phyloP scores from a whole-genome alignment of 2,329 filamentous ascomycete genomes.

The Hypoxylon sp. region DNA sequence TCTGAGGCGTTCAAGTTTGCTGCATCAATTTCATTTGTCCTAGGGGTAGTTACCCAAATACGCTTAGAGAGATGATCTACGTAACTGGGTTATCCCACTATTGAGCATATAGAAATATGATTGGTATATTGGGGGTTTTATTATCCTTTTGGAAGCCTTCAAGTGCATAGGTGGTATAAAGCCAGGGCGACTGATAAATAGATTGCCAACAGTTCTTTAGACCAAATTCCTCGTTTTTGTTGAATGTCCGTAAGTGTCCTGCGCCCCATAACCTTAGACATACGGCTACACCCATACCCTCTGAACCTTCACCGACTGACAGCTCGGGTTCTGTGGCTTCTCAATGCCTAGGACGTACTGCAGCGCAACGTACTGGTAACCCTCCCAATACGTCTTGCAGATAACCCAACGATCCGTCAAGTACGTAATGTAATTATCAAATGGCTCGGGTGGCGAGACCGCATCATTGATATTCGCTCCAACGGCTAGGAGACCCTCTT shows the following conservation, averaged over 20 bases:
- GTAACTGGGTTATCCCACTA: no score
- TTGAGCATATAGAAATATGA: no score
- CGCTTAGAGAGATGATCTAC: no score
- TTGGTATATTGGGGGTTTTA: no score
- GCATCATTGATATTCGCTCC: conserved; percentile 39
- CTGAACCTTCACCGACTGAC: conserved; percentile 38
- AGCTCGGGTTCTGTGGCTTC: conserved; percentile 44
- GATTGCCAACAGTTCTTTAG: background rate
- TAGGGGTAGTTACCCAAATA: no score
- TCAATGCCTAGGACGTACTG: conserved; percentile 40
- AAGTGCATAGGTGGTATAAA: no score
- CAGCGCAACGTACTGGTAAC: conserved; percentile 42
- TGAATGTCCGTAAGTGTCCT: background rate
- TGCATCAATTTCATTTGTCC: background rate
- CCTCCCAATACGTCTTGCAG: conserved; percentile 43
- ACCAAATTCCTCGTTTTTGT: background rate
- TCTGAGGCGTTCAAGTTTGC: background rate
- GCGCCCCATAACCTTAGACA: background rate
- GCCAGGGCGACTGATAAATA: no score
- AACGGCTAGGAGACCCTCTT: conserved; percentile 35
- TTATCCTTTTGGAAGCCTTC: no score
- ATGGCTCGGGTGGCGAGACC: conserved; percentile 35
- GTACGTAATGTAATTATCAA: conserved; percentile 31
- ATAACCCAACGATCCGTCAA: conserved; percentile 41
- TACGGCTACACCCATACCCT: conserved; percentile 29